These are phyloP conservation scores for Syzygium aqueum DNA, from an alignment of 345 rosid genomes.

Conservation along the genomic window DNA sequence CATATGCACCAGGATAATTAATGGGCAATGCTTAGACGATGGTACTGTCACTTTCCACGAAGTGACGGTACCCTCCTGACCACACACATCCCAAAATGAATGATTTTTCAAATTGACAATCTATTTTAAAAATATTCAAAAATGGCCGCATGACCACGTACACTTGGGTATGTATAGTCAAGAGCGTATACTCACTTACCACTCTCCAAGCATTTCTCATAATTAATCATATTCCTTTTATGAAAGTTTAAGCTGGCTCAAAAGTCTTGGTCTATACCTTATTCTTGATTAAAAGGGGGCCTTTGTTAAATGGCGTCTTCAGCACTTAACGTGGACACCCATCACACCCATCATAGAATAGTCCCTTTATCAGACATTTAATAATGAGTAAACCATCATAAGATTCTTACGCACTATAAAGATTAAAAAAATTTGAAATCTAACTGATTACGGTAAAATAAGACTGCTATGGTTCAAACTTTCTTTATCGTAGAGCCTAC, in stretches of 20 bases:
- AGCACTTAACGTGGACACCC: neutral
- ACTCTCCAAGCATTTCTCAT: neutral
- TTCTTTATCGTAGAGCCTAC: neutral
- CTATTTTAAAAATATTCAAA: no score
- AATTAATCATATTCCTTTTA: neutral
- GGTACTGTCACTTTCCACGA: no score
- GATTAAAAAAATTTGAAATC: neutral
- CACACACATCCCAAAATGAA: no score
- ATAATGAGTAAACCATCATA: neutral
- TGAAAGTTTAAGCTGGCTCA: neutral
- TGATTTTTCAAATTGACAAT: no score
- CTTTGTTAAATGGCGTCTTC: neutral
- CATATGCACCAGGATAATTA: neutral
- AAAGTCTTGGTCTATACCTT: neutral
- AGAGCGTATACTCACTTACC: no score
- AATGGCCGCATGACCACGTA: no score
- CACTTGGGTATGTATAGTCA: no score
- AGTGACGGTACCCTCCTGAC: no score
- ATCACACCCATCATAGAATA: neutral
- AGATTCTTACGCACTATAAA: neutral
- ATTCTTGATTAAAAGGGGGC: neutral
- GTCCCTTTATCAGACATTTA: neutral
- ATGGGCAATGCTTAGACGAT: no score
- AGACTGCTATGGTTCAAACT: neutral
- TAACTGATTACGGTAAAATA: neutral